Base-by-base conservation (phyloP, 225 moss, liverwort and hornwort species). In the Pleurozium schreberi region DNA sequence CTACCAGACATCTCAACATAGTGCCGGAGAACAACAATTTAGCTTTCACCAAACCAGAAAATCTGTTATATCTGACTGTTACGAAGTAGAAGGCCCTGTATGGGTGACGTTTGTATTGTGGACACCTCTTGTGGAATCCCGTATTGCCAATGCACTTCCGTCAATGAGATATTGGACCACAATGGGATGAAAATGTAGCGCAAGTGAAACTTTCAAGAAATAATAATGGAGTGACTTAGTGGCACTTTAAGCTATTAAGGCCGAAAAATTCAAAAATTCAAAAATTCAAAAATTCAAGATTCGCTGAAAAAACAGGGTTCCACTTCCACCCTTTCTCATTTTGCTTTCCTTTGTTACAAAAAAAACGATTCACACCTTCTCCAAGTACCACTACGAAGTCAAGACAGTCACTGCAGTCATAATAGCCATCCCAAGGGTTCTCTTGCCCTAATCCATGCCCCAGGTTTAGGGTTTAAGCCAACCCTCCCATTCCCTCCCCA, bases 391-490 rank as follows among this genome's bases (percentile, higher is more conserved):
- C 10, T 23, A 62, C 14, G 28, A 85, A 85, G 19, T 61, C 27
- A 49, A 45, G 58, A 59, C 80, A 81, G 38, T 58, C 45, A 87
- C 11, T 40, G 15, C 62, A 57, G 43, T 25, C 33, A 88, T 50
- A 57, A 4, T 65, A 9, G 12, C 23, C 55, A 79, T 52, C 40
- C 52, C 50, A 17, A 42, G 33, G 30, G 4, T 55, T 78, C 57
- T 42, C 79, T 75, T 59, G 76, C 88, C 85, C n/a, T 34, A 80
- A 42, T 66, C 34, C 26, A 80, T 59, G 42, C 45, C 43, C 66
- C 88, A 87, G 84, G 86, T 84, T 91, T 89, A 91, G 89, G 87
- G 82, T 85, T 89, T 81, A 90, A 87, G 65, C 14, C 36, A 85
- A 43, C 57, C 20, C 18, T 27, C 10, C 66, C 31, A 18, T 86